Percentiles rank a stretch among this genome's conserved stretches.
These are phyloP conservation scores for Orbilia oligospora DNA, from an alignment of 2,329 filamentous ascomycete species.

Conservation along the genomic window DNA sequence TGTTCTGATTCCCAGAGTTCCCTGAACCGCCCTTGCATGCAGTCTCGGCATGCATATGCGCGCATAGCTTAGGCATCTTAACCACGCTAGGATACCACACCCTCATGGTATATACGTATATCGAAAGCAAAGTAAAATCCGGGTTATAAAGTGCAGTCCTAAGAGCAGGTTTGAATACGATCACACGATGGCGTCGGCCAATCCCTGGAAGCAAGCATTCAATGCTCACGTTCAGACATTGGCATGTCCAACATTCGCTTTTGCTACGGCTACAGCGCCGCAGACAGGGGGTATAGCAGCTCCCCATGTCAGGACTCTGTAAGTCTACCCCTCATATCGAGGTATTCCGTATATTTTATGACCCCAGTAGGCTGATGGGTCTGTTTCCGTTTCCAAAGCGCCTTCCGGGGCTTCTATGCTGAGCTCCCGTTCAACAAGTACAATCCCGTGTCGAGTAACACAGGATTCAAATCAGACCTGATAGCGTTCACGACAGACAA, in stretches of 20 bases:
- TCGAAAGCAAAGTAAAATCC: not conserved
- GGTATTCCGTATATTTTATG: not conserved
- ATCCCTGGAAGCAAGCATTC: slow-evolving; percentile 48
- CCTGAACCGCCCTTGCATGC: not conserved
- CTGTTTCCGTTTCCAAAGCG: slow-evolving; percentile 67
- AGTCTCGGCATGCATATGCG: too few species aligned
- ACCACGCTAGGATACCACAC: not conserved
- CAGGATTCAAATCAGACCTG: slow-evolving; percentile 71
- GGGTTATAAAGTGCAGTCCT: not conserved
- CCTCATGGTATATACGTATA: not conserved
- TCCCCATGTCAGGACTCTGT: slow-evolving; percentile 53
- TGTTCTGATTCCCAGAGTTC: not conserved
- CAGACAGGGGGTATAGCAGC: slow-evolving; percentile 6
- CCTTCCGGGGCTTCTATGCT: slow-evolving; percentile 88
- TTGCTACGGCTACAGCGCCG: slow-evolving; percentile 45
- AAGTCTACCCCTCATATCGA: not conserved
- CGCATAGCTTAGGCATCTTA: not conserved
- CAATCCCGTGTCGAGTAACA: slow-evolving; percentile 75
- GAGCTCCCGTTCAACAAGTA: slow-evolving; percentile 79
- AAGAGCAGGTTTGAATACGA: not conserved
- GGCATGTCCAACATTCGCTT: slow-evolving; percentile 44
- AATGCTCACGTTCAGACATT: slow-evolving; percentile 41
- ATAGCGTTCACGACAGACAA: slow-evolving; percentile 88
- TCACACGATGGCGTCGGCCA: slow-evolving; percentile 28
- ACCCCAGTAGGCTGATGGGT: not conserved